Percentiles rank a stretch among this genome's conserved stretches.
These are phyloP conservation scores for Erythrobasidium yunnanense DNA, from an alignment of 768 basidiomycete species.

Conservation along the genomic window DNA sequence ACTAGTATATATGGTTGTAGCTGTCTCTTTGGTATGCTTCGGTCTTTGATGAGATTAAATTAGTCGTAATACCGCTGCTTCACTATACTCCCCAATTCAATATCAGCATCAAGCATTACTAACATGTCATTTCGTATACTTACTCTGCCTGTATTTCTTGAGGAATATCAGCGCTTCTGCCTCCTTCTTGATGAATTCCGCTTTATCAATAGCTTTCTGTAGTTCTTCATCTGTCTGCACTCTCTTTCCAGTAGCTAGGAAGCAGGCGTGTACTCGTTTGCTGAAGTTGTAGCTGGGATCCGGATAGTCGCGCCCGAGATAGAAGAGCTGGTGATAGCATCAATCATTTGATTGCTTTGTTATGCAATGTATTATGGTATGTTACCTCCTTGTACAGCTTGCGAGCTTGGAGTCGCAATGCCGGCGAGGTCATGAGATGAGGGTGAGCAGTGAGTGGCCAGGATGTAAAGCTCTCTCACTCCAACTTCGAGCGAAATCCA, in stretches of 20 bases:
- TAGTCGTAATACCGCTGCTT: too few relatives aligned
- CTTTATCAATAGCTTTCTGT: slow-evolving; percentile 9
- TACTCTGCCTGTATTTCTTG: slow-evolving; percentile 15
- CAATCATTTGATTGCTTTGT: background rate
- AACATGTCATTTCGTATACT: too few relatives aligned
- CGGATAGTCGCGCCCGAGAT: slow-evolving; percentile 25
- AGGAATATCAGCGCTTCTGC: slow-evolving; percentile 24
- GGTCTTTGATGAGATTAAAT: too few relatives aligned
- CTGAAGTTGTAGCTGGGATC: slow-evolving; percentile 19
- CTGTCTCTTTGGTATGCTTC: too few relatives aligned
- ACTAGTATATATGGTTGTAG: too few relatives aligned
- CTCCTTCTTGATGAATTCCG: slow-evolving; percentile 22
- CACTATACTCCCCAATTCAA: too few relatives aligned
- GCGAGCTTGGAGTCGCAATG: background rate
- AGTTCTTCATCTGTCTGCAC: slow-evolving; percentile 13
- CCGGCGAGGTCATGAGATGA: background rate
- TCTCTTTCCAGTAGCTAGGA: background rate
- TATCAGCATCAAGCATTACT: too few relatives aligned
- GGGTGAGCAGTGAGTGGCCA: too few relatives aligned
- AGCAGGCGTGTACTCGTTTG: slow-evolving; percentile 10
- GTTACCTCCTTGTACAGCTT: slow-evolving; percentile 18
- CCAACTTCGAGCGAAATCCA: too few relatives aligned
- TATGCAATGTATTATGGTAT: background rate
- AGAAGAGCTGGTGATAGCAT: slow-evolving; percentile 3
- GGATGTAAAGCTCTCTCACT: too few relatives aligned